phyloP scores from a whole-genome alignment of 768 basidiomycete genomes.

The Favolaschia claudopus region DNA sequence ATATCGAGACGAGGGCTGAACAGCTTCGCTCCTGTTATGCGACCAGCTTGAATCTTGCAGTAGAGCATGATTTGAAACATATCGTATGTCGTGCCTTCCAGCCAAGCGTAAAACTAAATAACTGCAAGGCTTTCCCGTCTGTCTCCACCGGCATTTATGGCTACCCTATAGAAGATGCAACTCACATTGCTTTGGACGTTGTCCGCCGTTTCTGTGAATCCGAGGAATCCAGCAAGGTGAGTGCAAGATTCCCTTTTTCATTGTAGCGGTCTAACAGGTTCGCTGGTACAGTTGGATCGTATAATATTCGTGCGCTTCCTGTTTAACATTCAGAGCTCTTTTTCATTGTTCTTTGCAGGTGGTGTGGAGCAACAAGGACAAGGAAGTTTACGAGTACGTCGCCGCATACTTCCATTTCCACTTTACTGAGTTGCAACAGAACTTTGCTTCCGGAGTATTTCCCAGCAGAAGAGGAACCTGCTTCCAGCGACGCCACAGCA shows the following conservation, averaged over 20 bases:
- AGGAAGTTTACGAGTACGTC: conserved; percentile 69
- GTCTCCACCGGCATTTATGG: conserved; percentile 84
- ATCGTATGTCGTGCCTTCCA: too few species aligned
- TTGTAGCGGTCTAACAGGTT: neutral
- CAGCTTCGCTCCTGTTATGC: conserved; percentile 75
- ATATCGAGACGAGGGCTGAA: conserved; percentile 52
- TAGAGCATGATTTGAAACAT: conserved; percentile 64
- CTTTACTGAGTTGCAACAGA: conserved; percentile 31
- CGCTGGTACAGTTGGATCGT: conserved; percentile 62
- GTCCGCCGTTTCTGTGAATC: conserved; percentile 66
- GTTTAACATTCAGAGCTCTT: neutral
- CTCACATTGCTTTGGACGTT: conserved; percentile 69
- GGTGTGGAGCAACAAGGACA: conserved; percentile 73
- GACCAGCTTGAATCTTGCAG: conserved; percentile 67
- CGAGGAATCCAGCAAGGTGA: conserved; percentile 55
- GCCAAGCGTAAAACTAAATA: too few species aligned
- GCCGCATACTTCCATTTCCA: neutral
- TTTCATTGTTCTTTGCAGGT: conserved; percentile 31
- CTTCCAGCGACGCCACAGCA: neutral
- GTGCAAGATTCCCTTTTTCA: conserved; percentile 9
- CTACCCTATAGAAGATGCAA: conserved; percentile 78
- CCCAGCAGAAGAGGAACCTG: conserved; percentile 41
- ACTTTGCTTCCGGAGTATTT: conserved; percentile 71
- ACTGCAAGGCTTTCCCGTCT: conserved; percentile 84
- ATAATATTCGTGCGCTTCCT: conserved; percentile 60